Evolutionary conservation across 176 grass and related monocot species (phyloP).

Genomic region (Otatea glauca): DNA sequence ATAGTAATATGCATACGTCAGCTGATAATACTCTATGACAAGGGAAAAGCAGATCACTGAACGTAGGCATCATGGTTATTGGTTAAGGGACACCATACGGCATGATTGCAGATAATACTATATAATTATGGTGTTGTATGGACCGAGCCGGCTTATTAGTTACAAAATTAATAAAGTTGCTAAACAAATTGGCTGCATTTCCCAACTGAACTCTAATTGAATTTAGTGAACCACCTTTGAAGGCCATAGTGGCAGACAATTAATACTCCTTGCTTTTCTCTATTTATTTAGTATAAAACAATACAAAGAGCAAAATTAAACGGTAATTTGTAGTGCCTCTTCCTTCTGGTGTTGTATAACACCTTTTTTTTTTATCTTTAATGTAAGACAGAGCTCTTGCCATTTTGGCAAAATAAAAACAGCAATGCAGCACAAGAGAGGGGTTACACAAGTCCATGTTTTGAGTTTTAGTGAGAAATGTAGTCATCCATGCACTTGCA

Average conservation of each 20-base stretch:
- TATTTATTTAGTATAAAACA: neutral
- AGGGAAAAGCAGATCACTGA: too few relatives aligned
- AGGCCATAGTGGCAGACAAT: conserved; percentile 41
- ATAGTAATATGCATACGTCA: neutral
- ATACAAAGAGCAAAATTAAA: neutral
- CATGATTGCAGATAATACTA: conserved; percentile 22
- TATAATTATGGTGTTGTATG: conserved; percentile 16
- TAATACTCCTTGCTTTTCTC: neutral
- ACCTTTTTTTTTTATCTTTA: too few relatives aligned
- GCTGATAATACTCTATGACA: neutral
- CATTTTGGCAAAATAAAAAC: too few relatives aligned
- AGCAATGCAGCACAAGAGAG: neutral
- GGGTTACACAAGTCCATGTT: neutral
- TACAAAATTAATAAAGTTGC: conserved; percentile 32
- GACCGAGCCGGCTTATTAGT: conserved; percentile 34
- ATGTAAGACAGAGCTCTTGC: too few relatives aligned
- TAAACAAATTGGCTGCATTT: conserved; percentile 23
- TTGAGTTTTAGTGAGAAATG: neutral
- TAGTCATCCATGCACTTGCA: neutral
- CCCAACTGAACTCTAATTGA: conserved; percentile 20
- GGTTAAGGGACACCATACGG: neutral
- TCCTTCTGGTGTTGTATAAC: too few relatives aligned
- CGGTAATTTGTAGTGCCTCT: too few relatives aligned
- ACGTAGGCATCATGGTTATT: neutral
- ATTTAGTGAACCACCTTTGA: conserved; percentile 42